Percentiles rank a stretch among this genome's conserved stretches.
phyloP scores from a whole-genome alignment of 164 flowering plant species.

The Berberis vulgaris region DNA sequence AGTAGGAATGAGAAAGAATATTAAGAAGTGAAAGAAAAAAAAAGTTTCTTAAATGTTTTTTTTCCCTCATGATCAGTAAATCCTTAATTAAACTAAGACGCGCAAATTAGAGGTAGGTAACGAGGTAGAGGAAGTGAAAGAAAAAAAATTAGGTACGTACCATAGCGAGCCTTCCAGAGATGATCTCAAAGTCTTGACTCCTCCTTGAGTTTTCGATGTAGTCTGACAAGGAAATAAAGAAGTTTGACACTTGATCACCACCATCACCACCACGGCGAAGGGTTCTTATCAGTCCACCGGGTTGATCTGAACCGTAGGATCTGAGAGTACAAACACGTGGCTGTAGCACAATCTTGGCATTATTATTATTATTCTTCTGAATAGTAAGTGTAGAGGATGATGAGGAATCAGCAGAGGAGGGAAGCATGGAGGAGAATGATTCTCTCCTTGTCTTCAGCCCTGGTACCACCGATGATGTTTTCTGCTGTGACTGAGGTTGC shows the following conservation, averaged over 20 bases:
- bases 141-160: conserved; percentile 21
- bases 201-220: conserved; percentile 78
- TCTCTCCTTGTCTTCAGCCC: neutral
- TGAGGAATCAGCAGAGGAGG: no score
- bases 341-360: conserved; percentile 53
- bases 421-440: neutral
- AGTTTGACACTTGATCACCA: conserved; percentile 34
- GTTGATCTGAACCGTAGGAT: conserved; percentile 55
- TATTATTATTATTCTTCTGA: conserved; percentile 2
- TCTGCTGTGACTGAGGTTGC: conserved; percentile 10
- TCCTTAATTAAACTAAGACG: neutral
- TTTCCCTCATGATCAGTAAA: neutral
- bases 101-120: neutral
- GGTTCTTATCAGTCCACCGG: conserved; percentile 28
- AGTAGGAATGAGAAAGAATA: no score
- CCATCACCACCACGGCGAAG: conserved; percentile 15
- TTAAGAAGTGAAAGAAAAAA: no score
- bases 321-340: conserved; percentile 75
- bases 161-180: conserved; percentile 90
- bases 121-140: neutral
- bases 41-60: no score
- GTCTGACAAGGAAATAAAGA: conserved; percentile 61
- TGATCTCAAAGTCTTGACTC: conserved; percentile 77
- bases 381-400: no score
- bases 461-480: conserved; percentile 7